Evolutionary conservation across 495 filamentous ascomycete genomes (phyloP).

Genomic region (Neurospora discreta): DNA sequence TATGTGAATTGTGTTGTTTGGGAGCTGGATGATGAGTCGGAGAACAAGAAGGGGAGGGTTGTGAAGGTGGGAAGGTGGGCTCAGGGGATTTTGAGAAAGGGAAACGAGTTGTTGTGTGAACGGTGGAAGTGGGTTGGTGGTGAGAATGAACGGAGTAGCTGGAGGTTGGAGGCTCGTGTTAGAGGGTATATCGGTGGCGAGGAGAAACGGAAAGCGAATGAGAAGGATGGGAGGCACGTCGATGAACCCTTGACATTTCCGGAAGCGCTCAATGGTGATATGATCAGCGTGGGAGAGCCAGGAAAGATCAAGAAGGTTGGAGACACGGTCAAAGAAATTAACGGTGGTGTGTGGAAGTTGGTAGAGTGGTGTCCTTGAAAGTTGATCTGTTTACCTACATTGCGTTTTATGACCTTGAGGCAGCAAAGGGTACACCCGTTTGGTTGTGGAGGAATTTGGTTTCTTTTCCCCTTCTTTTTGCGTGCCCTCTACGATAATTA

Average conservation of each 20-base stretch:
- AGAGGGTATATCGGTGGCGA: conserved; percentile 10
- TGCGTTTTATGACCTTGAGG: neutral
- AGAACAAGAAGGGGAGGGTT: conserved; percentile 11
- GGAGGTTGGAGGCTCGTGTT: conserved; percentile 5
- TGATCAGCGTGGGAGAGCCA: neutral
- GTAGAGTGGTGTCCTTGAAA: neutral
- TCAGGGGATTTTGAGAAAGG: conserved; percentile 12
- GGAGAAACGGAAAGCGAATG: neutral
- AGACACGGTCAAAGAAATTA: neutral
- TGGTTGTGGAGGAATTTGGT: neutral
- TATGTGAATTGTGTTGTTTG: conserved; percentile 31
- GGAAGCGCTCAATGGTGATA: neutral
- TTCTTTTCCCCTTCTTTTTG: neutral
- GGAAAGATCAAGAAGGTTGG: neutral
- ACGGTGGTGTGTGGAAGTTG: neutral
- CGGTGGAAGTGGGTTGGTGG: conserved; percentile 10
- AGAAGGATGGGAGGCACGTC: neutral
- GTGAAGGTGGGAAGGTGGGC: conserved; percentile 36
- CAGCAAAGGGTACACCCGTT: neutral
- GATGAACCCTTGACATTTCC: neutral
- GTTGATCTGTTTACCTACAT: neutral
- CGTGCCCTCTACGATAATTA: neutral
- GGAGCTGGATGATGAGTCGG: conserved; percentile 26
- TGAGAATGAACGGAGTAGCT: conserved; percentile 7
- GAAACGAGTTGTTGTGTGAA: conserved; percentile 3